These are phyloP conservation scores for Kockovaella imperatae DNA, from an alignment of 768 basidiomycete species.

Conservation along the genomic window DNA sequence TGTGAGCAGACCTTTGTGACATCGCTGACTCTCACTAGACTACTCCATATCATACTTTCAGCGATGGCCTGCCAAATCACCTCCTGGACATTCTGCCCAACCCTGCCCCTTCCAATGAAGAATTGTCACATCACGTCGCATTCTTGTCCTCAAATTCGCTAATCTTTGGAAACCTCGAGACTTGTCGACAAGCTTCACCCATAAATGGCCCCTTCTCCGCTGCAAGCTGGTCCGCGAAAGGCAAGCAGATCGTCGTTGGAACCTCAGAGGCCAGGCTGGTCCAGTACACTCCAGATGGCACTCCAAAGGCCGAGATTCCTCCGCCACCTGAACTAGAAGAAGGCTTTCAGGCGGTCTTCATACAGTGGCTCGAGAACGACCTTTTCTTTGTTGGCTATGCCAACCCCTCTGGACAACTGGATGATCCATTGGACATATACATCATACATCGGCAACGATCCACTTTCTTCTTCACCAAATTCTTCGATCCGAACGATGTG, in stretches of 20 bases:
- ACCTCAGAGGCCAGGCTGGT: slow-evolving; percentile 32
- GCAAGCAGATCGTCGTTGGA: slow-evolving; percentile 47
- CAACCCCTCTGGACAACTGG: slow-evolving; percentile 16
- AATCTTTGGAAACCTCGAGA: too few relatives aligned
- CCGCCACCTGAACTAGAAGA: slow-evolving; percentile 23
- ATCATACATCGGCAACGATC: slow-evolving; percentile 35
- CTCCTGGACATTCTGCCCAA: slow-evolving; percentile 40
- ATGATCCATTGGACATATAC: slow-evolving; percentile 42
- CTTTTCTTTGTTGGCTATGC: slow-evolving; percentile 46
- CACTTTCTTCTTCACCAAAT: slow-evolving; percentile 36
- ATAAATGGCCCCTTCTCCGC: too few relatives aligned
- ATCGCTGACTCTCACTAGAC: slow-evolving; percentile 12
- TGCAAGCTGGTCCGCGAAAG: slow-evolving; percentile 48
- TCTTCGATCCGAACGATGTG: slow-evolving; percentile 40
- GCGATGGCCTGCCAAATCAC: slow-evolving; percentile 11
- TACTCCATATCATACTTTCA: slow-evolving; percentile 26
- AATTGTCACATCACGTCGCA: slow-evolving; percentile 14
- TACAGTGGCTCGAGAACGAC: slow-evolving; percentile 49
- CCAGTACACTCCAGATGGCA: slow-evolving; percentile 46
- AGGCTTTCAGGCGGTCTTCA: slow-evolving; percentile 17
- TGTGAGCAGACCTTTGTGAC: slow-evolving; percentile 4
- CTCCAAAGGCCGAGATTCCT: slow-evolving; percentile 40
- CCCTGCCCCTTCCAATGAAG: slow-evolving; percentile 18
- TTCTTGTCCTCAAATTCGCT: slow-evolving; percentile 2
- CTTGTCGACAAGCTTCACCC: slow-evolving; percentile 3